Evolutionary conservation across 2,329 filamentous ascomycete genomes (phyloP).

Genomic region (Penicillium glabrum): DNA sequence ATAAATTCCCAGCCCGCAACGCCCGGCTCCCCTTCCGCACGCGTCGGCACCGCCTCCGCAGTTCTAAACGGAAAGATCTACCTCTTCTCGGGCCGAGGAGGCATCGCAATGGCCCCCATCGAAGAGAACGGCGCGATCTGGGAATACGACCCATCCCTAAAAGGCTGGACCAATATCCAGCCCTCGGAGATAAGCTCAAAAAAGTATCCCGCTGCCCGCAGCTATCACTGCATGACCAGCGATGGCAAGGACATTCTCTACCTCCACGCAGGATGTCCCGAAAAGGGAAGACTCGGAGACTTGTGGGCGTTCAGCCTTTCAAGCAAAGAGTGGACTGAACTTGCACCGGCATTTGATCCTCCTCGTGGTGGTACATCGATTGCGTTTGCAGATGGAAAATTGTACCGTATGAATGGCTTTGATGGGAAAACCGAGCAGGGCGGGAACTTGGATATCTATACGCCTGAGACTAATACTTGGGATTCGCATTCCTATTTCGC

Average conservation of each 20-base stretch:
- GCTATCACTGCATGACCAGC: constrained; percentile 65
- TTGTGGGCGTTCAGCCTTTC: constrained; percentile 75
- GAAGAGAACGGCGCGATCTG: constrained; percentile 75
- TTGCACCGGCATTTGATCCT: constrained; percentile 66
- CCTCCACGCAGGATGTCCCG: constrained; percentile 73
- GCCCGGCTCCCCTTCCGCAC: constrained; percentile 58
- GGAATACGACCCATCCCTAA: constrained; percentile 67
- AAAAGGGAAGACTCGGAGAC: constrained; percentile 64
- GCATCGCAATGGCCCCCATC: constrained; percentile 66
- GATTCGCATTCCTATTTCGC: constrained; percentile 27
- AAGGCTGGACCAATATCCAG: constrained; percentile 64
- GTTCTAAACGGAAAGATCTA: constrained; percentile 71
- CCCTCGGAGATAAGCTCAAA: constrained; percentile 49
- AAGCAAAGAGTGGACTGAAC: constrained; percentile 64
- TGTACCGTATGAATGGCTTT: constrained; percentile 81
- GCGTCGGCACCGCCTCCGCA: constrained; percentile 72
- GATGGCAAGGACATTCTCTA: constrained; percentile 69
- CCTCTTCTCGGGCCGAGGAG: constrained; percentile 76
- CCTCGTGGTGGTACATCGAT: constrained; percentile 68
- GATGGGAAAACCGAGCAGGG: constrained; percentile 70
- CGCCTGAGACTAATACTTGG: constrained; percentile 43
- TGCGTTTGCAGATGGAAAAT: constrained; percentile 59
- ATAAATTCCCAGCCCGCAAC: constrained; percentile 4
- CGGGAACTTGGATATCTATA: constrained; percentile 66
- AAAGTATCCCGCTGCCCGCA: constrained; percentile 63